Evolutionary conservation across 108 stramenopile genomes (phyloP).

Genomic region (Aurantiochytrium sp.): DNA sequence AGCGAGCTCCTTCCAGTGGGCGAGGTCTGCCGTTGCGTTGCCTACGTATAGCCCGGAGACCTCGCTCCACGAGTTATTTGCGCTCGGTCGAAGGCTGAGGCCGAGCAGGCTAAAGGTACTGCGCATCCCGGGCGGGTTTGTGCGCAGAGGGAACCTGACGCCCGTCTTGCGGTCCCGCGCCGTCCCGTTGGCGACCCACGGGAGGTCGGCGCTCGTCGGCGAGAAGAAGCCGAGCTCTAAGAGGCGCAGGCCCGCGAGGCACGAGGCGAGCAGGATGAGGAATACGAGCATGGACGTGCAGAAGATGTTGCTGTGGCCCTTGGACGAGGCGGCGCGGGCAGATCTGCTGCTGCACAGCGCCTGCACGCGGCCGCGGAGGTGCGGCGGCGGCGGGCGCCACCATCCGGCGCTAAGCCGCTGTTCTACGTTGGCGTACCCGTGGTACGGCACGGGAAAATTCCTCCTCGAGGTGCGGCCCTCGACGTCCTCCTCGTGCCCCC

Average conservation of each 20-base stretch:
- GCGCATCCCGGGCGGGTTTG: not conserved
- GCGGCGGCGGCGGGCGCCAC: not conserved
- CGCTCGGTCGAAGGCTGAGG: not conserved
- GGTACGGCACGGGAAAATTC: too few species aligned
- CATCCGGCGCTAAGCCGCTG: not conserved
- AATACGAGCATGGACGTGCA: not conserved
- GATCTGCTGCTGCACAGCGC: not conserved
- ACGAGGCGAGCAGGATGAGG: not conserved
- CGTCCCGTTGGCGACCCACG: constrained; percentile 2
- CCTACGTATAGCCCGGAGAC: not conserved
- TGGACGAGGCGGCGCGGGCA: not conserved
- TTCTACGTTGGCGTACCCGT: not conserved
- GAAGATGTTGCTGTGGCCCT: not conserved
- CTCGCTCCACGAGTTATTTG: not conserved
- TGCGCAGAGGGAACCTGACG: not conserved
- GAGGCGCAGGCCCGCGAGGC: not conserved
- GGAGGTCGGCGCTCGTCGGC: not conserved
- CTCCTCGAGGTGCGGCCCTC: too few species aligned
- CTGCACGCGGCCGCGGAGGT: not conserved
- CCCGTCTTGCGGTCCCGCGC: constrained; percentile 3
- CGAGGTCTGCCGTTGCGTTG: not conserved
- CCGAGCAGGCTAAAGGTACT: not conserved
- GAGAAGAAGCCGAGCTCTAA: constrained; percentile 1
- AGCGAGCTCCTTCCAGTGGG: not conserved
- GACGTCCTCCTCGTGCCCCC: too few species aligned